Evolutionary conservation across 164 flowering plant genomes (phyloP).

Genomic region (Pachysandra terminalis): DNA sequence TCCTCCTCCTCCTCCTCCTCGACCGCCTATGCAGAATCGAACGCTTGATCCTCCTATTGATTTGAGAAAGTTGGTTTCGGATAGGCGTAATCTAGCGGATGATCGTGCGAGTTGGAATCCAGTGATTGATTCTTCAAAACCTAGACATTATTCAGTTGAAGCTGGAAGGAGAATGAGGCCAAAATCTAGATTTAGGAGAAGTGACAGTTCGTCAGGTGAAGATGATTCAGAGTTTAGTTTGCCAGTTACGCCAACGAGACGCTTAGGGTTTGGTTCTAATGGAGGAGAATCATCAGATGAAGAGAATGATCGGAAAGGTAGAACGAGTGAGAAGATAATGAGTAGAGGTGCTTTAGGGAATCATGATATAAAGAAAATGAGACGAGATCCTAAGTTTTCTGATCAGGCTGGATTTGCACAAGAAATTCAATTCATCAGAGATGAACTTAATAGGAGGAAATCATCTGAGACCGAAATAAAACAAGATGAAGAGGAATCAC

Average conservation of each 20-base stretch:
- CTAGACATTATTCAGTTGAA: slow-evolving; percentile 35
- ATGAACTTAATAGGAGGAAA: slow-evolving; percentile 47
- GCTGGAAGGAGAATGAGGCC: slow-evolving; percentile 17
- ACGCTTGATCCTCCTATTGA: slow-evolving; percentile 29
- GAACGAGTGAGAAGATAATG: slow-evolving; percentile 32
- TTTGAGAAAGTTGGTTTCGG: slow-evolving; percentile 31
- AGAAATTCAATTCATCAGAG: slow-evolving; percentile 52
- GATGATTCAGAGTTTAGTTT: slow-evolving; percentile 34
- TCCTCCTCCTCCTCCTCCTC: slow-evolving; percentile 18
- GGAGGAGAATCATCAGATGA: slow-evolving; percentile 21
- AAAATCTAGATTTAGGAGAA: slow-evolving; percentile 20
- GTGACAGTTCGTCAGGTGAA: slow-evolving; percentile 49
- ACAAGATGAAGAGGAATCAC: slow-evolving; percentile 28
- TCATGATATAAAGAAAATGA: slow-evolving; percentile 55
- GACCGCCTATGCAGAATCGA: slow-evolving; percentile 5
- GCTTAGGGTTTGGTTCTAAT: slow-evolving; percentile 25
- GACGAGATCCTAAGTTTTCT: slow-evolving; percentile 31
- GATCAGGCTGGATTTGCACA: slow-evolving; percentile 45
- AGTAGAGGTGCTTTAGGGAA: slow-evolving; percentile 72
- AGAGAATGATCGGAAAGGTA: slow-evolving; percentile 18
- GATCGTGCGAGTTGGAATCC: background rate
- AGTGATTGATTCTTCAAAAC: slow-evolving; percentile 5
- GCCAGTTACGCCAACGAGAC: too few species aligned
- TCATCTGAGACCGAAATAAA: slow-evolving; percentile 21
- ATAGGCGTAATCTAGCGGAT: slow-evolving; percentile 11